Evolutionary conservation across 1,139 yeast genomes (phyloP).

Genomic region (Geotrichum bryndzae): DNA sequence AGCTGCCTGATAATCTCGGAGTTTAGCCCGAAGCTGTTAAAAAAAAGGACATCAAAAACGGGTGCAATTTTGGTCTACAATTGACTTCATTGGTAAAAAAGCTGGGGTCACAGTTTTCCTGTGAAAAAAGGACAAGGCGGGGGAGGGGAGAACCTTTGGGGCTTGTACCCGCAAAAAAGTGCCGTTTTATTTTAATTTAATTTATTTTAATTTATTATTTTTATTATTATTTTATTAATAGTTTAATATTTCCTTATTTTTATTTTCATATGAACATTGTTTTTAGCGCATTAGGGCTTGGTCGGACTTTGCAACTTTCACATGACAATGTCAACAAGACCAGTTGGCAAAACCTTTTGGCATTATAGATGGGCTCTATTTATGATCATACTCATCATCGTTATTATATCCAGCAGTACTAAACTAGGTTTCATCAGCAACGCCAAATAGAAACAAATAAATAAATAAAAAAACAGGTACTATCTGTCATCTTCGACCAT

Average conservation of each 20-base stretch:
- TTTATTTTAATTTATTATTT: no score
- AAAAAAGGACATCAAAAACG: no score
- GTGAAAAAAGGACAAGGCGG: no score
- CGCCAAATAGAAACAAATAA: background rate
- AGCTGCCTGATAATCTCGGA: background rate
- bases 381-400: background rate
- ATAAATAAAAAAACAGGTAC: background rate
- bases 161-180: no score
- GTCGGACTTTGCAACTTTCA: background rate
- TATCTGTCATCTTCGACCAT: background rate
- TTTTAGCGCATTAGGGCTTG: background rate
- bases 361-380: background rate
- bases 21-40: no score
- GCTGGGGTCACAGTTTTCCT: no score
- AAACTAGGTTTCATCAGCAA: background rate
- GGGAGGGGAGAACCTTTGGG: no score
- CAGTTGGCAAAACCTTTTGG: background rate
- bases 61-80: no score
- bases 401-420: background rate
- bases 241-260: background rate
- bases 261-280: background rate
- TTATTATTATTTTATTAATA: no score
- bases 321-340: background rate
- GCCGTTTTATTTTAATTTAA: no score
- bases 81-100: no score